Base-by-base conservation (phyloP, 257 asterid species). In the Lavandula angustifolia region DNA sequence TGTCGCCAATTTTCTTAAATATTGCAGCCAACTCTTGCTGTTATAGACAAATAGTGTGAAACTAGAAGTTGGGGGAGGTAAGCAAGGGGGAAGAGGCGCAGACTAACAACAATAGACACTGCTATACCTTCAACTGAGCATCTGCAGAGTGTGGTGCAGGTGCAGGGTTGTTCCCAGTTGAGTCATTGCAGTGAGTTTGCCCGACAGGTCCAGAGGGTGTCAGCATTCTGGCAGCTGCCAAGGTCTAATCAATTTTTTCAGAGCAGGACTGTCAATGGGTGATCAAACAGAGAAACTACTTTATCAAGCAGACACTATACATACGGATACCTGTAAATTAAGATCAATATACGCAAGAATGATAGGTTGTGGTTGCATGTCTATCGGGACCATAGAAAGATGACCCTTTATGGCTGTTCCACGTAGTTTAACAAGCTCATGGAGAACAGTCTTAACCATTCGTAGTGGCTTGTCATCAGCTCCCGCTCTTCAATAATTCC, bases 211-310 rank as follows among this genome's bases (percentile, higher is more conserved):
- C 96, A 51, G 97, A 75, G 46, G 99, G 99, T 16, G 99, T 88
- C 80, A 94, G 75, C 98, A 94, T 90, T 84, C 99, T 88, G n/a
- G 99, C 95, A 61, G 99, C 99, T 37, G 99, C 99, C 87, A 94
- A 78, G 31, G 96, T 94, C 99, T 94, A 83, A 69, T 44, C 80
- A 75, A 70, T 60, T 58, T 73, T 35, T 33, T 50, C 60, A 29
- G 53, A 14, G 41, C 31, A 51, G 14, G 18, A 65, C 12, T 5
- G 2, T 41, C 62, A 54, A 60, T 63, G 27, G 49, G 64, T 50
- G 31, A 64, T 33, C 49, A 55, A 29, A 51, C 10, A 9, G 62
- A 59, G 18, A 27, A 32, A 60, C 46, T 12, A 12, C 1, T 48
- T 43, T 17, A 64, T 61, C 27, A 53, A 71, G 60, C 44, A 64